Evolutionary conservation across 306 rosid genomes (phyloP), one percentile per base, ranked within the genome.

Genomic region (Quercus agrifolia): DNA sequence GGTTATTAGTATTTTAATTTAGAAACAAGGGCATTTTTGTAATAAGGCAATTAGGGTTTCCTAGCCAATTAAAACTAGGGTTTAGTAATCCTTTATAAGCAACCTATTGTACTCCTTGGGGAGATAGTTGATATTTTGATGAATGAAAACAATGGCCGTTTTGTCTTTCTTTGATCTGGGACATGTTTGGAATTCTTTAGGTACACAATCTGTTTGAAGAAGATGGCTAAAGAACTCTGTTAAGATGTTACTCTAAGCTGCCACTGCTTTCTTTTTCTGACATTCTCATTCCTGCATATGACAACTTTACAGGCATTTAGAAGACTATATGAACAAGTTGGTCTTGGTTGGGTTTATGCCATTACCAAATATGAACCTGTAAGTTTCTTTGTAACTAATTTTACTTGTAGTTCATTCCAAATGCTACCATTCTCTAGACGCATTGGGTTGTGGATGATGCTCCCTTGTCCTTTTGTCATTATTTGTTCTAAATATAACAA

Each of bases 291-390:
- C 21, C 21, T 3, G 70, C 30, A 78, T 70, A 51, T 46, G 69
- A 23, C 27, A 57, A 61, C 10, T 64, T 74, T 80, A 80, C 93
- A 92, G 99, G 99, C 97, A 44, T 95, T 95, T 76, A 83, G 98
- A 81, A 91, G 85, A 84, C 81, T 95, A 51, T 95, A 95, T 75
- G 99, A 95, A 81, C 80, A 91, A 61, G 97, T 91, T 73, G 98
- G 91, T 74, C 99, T 95, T 51, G 98, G 99, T 77, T 95, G 99
- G 99, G 88, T 95, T 73, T 95, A 92, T 84, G 96, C 97, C 59
- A 80, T 95, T 41, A 92, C 97, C 66, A 95, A 92, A 90, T 92
- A 89, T 68, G 89, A 91, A 82, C 97, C 99, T 21, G 99, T 92
- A 80, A 84, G 97, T 80, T 76, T 55, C 69, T 59, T 75, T 38